Conservation (phyloP, 495 filamentous ascomycete genomes). For the Aspergillus coremiiformis region DNA sequence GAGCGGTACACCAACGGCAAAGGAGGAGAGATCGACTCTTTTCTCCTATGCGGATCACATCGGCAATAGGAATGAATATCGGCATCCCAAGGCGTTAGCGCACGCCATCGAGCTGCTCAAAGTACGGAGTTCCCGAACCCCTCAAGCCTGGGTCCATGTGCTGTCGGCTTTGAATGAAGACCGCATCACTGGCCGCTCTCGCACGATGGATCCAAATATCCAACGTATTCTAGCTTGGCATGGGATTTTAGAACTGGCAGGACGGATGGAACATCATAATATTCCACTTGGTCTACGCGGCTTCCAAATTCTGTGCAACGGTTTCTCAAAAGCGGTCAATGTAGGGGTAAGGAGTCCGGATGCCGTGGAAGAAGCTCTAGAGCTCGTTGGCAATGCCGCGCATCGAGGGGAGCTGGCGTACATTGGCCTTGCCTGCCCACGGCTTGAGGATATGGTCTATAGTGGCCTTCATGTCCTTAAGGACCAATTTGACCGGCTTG, state of each 20-base stretch:
- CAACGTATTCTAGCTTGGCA: slow-evolving; percentile 40
- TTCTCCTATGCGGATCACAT: slow-evolving; percentile 15
- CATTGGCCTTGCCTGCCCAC: neutral
- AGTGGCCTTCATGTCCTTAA: slow-evolving; percentile 30
- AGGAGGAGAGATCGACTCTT: slow-evolving; percentile 13
- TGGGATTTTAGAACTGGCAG: slow-evolving; percentile 24
- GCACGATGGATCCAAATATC: slow-evolving; percentile 15
- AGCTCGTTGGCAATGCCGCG: slow-evolving; percentile 11
- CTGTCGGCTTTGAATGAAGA: slow-evolving; percentile 23
- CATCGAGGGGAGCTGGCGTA: slow-evolving; percentile 4
- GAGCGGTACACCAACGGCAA: neutral
- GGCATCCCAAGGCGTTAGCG: slow-evolving; percentile 28
- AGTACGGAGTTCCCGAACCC: slow-evolving; percentile 22
- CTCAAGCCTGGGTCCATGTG: slow-evolving; percentile 35
- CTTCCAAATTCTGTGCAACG: slow-evolving; percentile 40
- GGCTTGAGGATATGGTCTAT: slow-evolving; percentile 26
- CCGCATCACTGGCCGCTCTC: slow-evolving; percentile 13
- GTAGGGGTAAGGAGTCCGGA: slow-evolving; percentile 21
- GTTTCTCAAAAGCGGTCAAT: slow-evolving; percentile 36
- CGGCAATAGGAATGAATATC: slow-evolving; percentile 4
- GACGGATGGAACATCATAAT: slow-evolving; percentile 33
- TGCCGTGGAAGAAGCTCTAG: slow-evolving; percentile 21
- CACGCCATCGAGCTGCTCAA: slow-evolving; percentile 40
- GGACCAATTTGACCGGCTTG: slow-evolving; percentile 31
- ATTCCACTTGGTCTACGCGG: slow-evolving; percentile 35